Evolutionary conservation across 352 stramenopile genomes (phyloP), one percentile per base, ranked within the genome.

Genomic region (Aphanomyces invadans): DNA sequence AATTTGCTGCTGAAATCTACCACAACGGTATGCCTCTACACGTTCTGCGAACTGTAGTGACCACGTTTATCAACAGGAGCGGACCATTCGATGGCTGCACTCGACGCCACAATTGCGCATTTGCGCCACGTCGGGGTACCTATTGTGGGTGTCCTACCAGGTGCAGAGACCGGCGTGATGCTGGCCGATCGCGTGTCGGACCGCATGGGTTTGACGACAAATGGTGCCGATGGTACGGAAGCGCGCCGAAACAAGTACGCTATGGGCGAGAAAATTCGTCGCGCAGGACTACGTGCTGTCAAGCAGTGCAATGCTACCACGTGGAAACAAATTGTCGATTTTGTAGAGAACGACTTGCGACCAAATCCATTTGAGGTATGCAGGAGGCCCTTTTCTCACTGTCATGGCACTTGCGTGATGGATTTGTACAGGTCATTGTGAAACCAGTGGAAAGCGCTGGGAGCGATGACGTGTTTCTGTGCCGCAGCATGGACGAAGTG

Each of bases 381-480:
- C 28, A n/a, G n/a, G n/a, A n/a, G n/a, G n/a, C n/a, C n/a, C n/a
- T n/a, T n/a, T n/a, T n/a, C n/a, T n/a, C n/a, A n/a, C n/a, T n/a
- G n/a, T n/a, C n/a, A n/a, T n/a, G n/a, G n/a, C n/a, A n/a, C n/a
- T n/a, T n/a, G n/a, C n/a, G n/a, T n/a, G n/a, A n/a, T n/a, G n/a
- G n/a, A n/a, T n/a, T n/a, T n/a, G n/a, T n/a, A n/a, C 76, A 83
- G 62, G 86, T 92, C 38, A 92, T 95, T 62, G 81, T 98, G 28
- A 98, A 99, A 73, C 95, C 94, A 19, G 88, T 93, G 5, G 89
- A 97, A 70, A 97, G 83, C 42, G 95, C 95, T 0, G 95, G 94
- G 23, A 92, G 79, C 49, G 95, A 98, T 76, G 95, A 97, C 53
- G 95, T 98, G 9, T 95, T 86, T 71, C 75, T 98, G 3, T 98